Evolutionary conservation across 345 rosid species (phyloP).

Genomic region (Mercurialis annua): DNA sequence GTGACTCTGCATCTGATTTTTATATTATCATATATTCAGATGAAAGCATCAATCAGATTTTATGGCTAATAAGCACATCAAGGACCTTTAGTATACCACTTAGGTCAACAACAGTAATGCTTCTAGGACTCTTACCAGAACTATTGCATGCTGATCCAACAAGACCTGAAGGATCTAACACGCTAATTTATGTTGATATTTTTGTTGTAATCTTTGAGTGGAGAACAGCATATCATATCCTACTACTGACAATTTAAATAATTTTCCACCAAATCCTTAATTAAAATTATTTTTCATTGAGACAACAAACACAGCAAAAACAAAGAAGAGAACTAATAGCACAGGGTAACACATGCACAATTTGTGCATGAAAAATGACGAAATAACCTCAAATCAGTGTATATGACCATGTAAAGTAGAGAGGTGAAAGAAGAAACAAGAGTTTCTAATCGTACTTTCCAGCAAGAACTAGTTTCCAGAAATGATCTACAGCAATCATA

Average conservation of each 20-base stretch:
- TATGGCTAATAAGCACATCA: not conserved
- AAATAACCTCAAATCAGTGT: not conserved
- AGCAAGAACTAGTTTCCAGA: conserved; percentile 2
- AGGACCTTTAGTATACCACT: not conserved
- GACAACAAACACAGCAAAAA: not conserved
- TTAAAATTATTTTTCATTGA: not conserved
- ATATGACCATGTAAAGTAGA: not conserved
- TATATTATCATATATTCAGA: not conserved
- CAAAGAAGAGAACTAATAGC: too few relatives aligned
- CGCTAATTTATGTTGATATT: not conserved
- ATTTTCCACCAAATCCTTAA: not conserved
- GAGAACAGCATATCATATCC: not conserved
- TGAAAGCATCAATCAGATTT: not conserved
- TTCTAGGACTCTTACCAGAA: not conserved
- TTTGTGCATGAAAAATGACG: not conserved
- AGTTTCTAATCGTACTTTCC: conserved; percentile 8
- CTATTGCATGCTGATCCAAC: not conserved
- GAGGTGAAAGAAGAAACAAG: not conserved
- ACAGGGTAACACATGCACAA: too few relatives aligned
- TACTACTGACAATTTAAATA: not conserved
- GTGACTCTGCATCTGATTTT: not conserved
- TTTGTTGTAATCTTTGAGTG: not conserved
- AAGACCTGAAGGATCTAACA: not conserved
- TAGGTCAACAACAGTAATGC: not conserved
- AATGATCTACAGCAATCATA: conserved; percentile 1